A percentile compares a stretch with the other conserved stretches of the same genome.
Evolutionary conservation across 2,329 filamentous ascomycete species (phyloP).

Genomic region (Cercospora canescens): DNA sequence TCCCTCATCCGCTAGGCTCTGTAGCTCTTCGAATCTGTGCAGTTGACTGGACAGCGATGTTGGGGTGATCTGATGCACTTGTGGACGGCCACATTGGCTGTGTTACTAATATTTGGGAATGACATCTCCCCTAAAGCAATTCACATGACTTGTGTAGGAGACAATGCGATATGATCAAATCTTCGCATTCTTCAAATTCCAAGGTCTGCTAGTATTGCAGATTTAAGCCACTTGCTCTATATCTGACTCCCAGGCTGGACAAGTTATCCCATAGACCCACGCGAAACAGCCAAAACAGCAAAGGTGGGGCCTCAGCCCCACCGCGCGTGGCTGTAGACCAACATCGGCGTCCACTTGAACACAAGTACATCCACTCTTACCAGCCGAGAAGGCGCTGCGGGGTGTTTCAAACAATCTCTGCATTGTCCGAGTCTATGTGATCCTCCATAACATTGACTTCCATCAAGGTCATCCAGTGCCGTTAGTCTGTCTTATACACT

Average conservation of each 20-base stretch:
- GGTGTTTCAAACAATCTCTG: not conserved
- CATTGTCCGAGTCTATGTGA: not conserved
- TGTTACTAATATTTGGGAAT: too few relatives aligned
- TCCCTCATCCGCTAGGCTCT: not conserved
- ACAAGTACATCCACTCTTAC: not conserved
- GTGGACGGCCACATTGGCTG: too few relatives aligned
- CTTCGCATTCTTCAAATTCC: too few relatives aligned
- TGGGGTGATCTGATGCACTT: not conserved
- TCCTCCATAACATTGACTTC: not conserved
- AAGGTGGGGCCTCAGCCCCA: not conserved
- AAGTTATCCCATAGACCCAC: not conserved
- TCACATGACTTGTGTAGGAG: too few relatives aligned
- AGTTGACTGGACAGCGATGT: not conserved
- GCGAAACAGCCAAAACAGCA: not conserved
- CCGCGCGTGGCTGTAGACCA: not conserved
- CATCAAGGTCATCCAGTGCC: not conserved
- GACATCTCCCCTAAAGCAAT: too few relatives aligned
- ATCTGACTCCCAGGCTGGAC: not conserved
- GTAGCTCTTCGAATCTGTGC: not conserved
- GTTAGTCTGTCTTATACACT: not conserved
- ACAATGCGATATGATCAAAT: too few relatives aligned
- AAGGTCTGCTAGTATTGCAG: too few relatives aligned
- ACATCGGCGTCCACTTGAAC: not conserved
- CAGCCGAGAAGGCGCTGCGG: not conserved
- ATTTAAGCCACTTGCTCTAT: too few relatives aligned